Percentiles rank a stretch among this genome's conserved stretches.
These are phyloP conservation scores for Exophiala sideris DNA, from an alignment of 2,329 filamentous ascomycete genomes.

Conservation along the genomic window DNA sequence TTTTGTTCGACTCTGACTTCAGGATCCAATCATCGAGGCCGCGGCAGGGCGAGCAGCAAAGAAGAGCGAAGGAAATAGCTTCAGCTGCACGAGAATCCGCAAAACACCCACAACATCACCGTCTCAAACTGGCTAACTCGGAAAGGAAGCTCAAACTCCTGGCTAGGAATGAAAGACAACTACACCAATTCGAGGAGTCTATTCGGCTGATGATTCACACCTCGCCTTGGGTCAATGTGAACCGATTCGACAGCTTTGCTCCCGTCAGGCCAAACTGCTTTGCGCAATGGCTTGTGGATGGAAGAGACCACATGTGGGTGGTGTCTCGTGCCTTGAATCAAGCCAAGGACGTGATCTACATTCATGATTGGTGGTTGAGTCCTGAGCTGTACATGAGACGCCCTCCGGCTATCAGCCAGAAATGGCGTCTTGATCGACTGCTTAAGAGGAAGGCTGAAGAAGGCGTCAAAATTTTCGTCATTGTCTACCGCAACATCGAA, in stretches of 20 bases:
- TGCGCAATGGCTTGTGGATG: conserved; percentile 95
- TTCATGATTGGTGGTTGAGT: conserved; percentile 98
- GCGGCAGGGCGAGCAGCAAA: conserved; percentile 41
- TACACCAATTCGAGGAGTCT: conserved; percentile 90
- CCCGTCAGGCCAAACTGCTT: conserved; percentile 83
- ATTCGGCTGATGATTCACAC: conserved; percentile 79
- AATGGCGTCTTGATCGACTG: conserved; percentile 91
- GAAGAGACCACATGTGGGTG: conserved; percentile 99
- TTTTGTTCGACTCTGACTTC: conserved; percentile 90
- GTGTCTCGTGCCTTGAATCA: conserved; percentile 95
- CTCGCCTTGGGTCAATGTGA: conserved; percentile 77
- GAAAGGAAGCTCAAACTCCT: conserved; percentile 90
- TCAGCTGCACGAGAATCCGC: conserved; percentile 63
- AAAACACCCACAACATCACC: conserved; percentile 70
- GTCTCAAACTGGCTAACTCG: conserved; percentile 81
- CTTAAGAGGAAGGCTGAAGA: conserved; percentile 91
- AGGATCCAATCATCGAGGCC: conserved; percentile 60
- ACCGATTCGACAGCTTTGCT: conserved; percentile 90
- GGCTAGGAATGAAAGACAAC: conserved; percentile 82
- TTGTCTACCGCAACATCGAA: conserved; percentile 96
- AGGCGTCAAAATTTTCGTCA: conserved; percentile 96
- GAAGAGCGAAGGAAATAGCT: conserved; percentile 57
- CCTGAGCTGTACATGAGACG: conserved; percentile 93
- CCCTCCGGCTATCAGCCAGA: conserved; percentile 92
- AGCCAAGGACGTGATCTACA: conserved; percentile 96